Evolutionary conservation across 257 asterid species (phyloP).

Genomic region (Cynanchum wilfordii): DNA sequence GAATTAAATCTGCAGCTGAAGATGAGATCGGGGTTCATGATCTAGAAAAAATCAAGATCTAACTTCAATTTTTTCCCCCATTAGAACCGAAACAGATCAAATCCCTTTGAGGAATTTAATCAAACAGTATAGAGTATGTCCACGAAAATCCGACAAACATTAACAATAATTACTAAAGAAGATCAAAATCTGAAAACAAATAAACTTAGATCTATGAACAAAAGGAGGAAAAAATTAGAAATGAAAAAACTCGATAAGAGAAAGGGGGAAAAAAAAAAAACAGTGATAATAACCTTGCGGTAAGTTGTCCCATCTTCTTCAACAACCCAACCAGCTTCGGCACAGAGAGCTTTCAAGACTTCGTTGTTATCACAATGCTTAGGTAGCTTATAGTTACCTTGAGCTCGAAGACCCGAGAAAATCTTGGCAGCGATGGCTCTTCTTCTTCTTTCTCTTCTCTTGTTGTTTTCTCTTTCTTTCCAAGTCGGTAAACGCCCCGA

Average conservation of each 20-base stretch:
- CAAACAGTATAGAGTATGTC: conserved; percentile 12
- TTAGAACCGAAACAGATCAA: neutral
- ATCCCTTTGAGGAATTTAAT: neutral
- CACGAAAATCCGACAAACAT: neutral
- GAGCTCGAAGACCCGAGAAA: conserved; percentile 65
- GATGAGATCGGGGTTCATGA: neutral
- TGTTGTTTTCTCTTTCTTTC: conserved; percentile 86
- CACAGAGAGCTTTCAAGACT: conserved; percentile 75
- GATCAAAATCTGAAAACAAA: neutral
- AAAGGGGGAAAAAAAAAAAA: neutral
- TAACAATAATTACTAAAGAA: neutral
- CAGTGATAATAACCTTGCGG: conserved; percentile 40
- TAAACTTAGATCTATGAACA: neutral
- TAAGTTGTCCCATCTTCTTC: conserved; percentile 85
- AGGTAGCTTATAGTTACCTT: conserved; percentile 67
- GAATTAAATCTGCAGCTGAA: neutral
- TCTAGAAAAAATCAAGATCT: conserved; percentile 2
- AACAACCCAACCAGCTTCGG: conserved; percentile 80
- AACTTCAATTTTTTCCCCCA: neutral
- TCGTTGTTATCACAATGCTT: conserved; percentile 82
- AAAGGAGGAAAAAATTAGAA: neutral
- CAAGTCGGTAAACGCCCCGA: conserved; percentile 52
- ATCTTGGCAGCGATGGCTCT: conserved; percentile 83
- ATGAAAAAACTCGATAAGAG: neutral
- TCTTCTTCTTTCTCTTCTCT: conserved; percentile 65